These are phyloP conservation scores for Fusarium subglutinans DNA, from an alignment of 2,329 filamentous ascomycete genomes.

Conservation along the genomic window DNA sequence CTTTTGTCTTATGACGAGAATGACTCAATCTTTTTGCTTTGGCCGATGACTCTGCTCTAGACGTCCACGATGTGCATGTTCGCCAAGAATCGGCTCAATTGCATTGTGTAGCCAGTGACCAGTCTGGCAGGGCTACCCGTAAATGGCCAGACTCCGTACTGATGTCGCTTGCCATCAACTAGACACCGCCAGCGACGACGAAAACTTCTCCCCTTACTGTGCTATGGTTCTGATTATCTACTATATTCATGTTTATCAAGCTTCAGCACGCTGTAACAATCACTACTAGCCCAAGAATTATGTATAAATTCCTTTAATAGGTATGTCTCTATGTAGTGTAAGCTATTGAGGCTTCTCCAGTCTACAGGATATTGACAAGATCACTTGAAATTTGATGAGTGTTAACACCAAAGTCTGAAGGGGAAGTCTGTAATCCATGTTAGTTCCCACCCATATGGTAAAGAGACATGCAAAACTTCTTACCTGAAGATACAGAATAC, in stretches of 20 bases:
- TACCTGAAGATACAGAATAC: slow-evolving; percentile 61
- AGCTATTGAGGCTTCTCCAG: not conserved
- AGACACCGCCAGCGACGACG: not conserved
- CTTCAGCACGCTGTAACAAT: not conserved
- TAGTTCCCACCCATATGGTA: not conserved
- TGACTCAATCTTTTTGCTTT: not conserved
- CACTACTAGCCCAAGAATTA: not conserved
- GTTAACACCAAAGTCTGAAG: slow-evolving; percentile 51
- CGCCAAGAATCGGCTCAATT: not conserved
- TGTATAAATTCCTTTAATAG: not conserved
- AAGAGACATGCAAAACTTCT: not conserved
- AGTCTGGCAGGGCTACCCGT: too few species aligned
- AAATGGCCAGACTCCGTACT: not conserved
- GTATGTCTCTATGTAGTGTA: not conserved
- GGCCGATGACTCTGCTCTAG: not conserved
- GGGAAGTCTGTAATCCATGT: slow-evolving; percentile 43
- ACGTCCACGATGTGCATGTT: too few species aligned
- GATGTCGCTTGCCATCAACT: too few species aligned
- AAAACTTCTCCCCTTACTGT: not conserved
- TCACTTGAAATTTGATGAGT: slow-evolving; percentile 46
- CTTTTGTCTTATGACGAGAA: not conserved
- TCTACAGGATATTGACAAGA: slow-evolving; percentile 50
- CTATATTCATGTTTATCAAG: too few species aligned
- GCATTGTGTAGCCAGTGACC: accelerated
- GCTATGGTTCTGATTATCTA: not conserved